These are phyloP conservation scores for Rubia yunnanensis DNA, from an alignment of 257 asterid species.

Conservation along the genomic window DNA sequence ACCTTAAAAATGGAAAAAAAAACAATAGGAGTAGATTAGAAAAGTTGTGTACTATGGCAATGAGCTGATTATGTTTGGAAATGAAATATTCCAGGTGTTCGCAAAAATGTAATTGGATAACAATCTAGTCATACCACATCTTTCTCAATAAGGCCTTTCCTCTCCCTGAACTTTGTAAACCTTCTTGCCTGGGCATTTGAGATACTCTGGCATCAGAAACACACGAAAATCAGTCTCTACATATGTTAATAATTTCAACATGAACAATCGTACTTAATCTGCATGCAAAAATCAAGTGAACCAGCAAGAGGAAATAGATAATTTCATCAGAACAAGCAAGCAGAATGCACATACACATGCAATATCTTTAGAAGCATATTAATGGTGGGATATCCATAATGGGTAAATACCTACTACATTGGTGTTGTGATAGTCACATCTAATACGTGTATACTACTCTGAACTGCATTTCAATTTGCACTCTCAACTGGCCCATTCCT, in stretches of 20 bases:
- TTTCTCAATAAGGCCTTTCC: slow-evolving; percentile 94
- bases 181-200: slow-evolving; percentile 72
- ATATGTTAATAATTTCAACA: not conserved
- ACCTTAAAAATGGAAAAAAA: slow-evolving; percentile 43
- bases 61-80: not conserved
- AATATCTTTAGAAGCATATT: not conserved
- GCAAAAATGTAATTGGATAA: not conserved
- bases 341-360: not conserved
- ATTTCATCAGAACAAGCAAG: not conserved
- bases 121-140: slow-evolving; percentile 62
- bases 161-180: slow-evolving; percentile 93
- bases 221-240: slow-evolving; percentile 6
- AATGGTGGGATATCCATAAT: not conserved
- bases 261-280: not conserved
- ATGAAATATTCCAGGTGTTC: not conserved
- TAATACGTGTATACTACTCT: not conserved
- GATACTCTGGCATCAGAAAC: slow-evolving; percentile 49
- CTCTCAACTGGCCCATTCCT: not conserved
- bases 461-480: not conserved
- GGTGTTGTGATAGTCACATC: not conserved
- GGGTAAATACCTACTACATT: not conserved
- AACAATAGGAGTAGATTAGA: not conserved
- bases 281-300: not conserved
- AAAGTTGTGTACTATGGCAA: not conserved
- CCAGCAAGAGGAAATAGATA: not conserved